phyloP scores from a whole-genome alignment of 805 yeast species.

The Saccharomycopsis lassenensis region DNA sequence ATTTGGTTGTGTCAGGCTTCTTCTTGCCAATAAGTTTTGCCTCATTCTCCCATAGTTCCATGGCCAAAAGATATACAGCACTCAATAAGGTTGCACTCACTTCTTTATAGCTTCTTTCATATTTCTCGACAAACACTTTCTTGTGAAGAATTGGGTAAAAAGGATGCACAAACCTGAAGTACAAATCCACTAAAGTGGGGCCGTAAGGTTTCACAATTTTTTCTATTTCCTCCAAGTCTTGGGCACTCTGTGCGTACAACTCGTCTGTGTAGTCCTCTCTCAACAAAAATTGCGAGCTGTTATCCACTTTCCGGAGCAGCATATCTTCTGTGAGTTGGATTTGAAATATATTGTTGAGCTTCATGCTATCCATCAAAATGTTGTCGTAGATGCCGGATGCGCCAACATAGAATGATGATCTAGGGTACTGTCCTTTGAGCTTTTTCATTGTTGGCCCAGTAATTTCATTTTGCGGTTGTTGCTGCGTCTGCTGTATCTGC shows the following conservation, averaged over 20 bases:
- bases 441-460: conserved; percentile 53
- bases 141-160: conserved; percentile 87
- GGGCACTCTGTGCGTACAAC: conserved; percentile 55
- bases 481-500: too few species aligned
- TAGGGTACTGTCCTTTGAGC: conserved; percentile 71
- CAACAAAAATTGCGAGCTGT: conserved; percentile 62
- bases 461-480: conserved; percentile 37
- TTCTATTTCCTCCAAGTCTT: conserved; percentile 77
- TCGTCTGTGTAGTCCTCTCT: conserved; percentile 73
- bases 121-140: conserved; percentile 83
- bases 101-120: conserved; percentile 82
- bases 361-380: conserved; percentile 52
- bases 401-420: conserved; percentile 84
- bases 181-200: conserved; percentile 62
- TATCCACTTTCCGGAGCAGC: conserved; percentile 69
- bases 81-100: conserved; percentile 86
- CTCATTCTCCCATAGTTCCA: conserved; percentile 91
- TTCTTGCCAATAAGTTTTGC: conserved; percentile 65
- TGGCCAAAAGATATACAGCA: conserved; percentile 78
- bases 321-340: conserved; percentile 58
- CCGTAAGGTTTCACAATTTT: conserved; percentile 88
- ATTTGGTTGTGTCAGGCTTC: conserved; percentile 64
- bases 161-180: conserved; percentile 81
- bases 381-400: conserved; percentile 79
- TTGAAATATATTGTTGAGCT: conserved; percentile 65